Evolutionary conservation across 495 filamentous ascomycete species (phyloP).

Genomic region (Corynascus novoguineensis): DNA sequence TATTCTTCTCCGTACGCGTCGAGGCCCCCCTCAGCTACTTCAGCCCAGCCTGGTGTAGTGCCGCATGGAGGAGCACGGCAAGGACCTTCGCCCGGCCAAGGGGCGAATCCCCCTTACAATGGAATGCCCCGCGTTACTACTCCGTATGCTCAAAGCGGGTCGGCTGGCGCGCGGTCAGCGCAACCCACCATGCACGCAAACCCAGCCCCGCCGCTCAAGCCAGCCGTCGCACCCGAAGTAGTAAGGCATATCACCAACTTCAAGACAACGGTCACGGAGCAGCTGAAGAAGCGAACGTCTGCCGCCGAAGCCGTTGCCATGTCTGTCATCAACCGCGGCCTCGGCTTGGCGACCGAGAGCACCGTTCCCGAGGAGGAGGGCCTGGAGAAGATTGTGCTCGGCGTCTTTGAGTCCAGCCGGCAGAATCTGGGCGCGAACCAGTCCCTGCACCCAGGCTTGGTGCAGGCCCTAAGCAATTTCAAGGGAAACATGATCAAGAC

Average conservation of each 20-base stretch:
- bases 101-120: slow-evolving; percentile 16
- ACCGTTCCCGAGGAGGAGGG: slow-evolving; percentile 23
- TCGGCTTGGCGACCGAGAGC: slow-evolving; percentile 25
- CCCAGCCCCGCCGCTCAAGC: slow-evolving; percentile 17
- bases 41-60: slow-evolving; percentile 16
- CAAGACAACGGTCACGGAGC: slow-evolving; percentile 24
- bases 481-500: slow-evolving; percentile 26
- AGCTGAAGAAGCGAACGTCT: slow-evolving; percentile 20
- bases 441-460: slow-evolving; percentile 24
- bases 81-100: slow-evolving; percentile 9
- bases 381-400: slow-evolving; percentile 28
- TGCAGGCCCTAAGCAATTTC: slow-evolving; percentile 24
- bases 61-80: slow-evolving; percentile 20
- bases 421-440: slow-evolving; percentile 19
- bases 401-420: slow-evolving; percentile 26
- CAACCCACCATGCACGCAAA: slow-evolving; percentile 12
- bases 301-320: slow-evolving; percentile 26
- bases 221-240: slow-evolving; percentile 27
- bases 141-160: slow-evolving; percentile 4
- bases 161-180: slow-evolving; percentile 8
- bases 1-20: slow-evolving; percentile 44
- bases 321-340: slow-evolving; percentile 32
- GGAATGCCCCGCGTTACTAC: slow-evolving; percentile 19
- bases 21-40: slow-evolving; percentile 25
- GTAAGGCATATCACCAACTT: slow-evolving; percentile 27